These are phyloP conservation scores for Candida ulmi DNA, from an alignment of 805 yeast species.

Conservation along the genomic window DNA sequence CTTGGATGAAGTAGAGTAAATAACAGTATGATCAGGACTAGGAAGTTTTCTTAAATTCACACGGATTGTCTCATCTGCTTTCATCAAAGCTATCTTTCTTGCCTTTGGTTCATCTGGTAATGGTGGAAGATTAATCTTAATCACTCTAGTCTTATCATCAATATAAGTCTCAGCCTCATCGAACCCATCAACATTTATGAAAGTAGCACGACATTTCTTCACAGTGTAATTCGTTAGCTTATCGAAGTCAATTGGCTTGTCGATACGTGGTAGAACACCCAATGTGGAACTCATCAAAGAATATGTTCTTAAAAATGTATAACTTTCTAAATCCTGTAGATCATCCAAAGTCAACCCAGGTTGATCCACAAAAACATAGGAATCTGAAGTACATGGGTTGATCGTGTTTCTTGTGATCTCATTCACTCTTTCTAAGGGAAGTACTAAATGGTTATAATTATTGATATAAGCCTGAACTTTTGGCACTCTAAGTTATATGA, in stretches of 20 bases:
- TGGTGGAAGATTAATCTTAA: slow-evolving; percentile 52
- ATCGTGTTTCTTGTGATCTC: slow-evolving; percentile 27
- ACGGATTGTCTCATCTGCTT: slow-evolving; percentile 38
- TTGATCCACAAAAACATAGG: slow-evolving; percentile 48
- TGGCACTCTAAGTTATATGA: slow-evolving; percentile 20
- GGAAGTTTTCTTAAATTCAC: slow-evolving; percentile 64
- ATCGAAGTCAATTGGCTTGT: slow-evolving; percentile 33
- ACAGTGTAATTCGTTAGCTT: slow-evolving; percentile 36
- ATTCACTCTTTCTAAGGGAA: slow-evolving; percentile 24
- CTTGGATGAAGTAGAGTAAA: slow-evolving; percentile 43
- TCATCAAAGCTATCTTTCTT: slow-evolving; percentile 28
- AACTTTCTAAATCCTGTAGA: slow-evolving; percentile 34
- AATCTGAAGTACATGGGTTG: slow-evolving; percentile 45
- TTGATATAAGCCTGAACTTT: slow-evolving; percentile 20
- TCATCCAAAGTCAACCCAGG: slow-evolving; percentile 49
- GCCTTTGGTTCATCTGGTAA: slow-evolving; percentile 32
- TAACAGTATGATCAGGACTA: slow-evolving; percentile 60
- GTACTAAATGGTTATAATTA: slow-evolving; percentile 15
- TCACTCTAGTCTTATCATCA: slow-evolving; percentile 58
- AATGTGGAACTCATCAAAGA: slow-evolving; percentile 54
- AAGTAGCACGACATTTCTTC: slow-evolving; percentile 47
- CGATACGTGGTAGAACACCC: slow-evolving; percentile 49
- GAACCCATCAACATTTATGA: slow-evolving; percentile 34
- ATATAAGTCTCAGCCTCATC: slow-evolving; percentile 50
- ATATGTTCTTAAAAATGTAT: slow-evolving; percentile 46